These are phyloP conservation scores for Tetrapyrgos nigripes DNA, from an alignment of 1,284 basidiomycete species.

Conservation along the genomic window DNA sequence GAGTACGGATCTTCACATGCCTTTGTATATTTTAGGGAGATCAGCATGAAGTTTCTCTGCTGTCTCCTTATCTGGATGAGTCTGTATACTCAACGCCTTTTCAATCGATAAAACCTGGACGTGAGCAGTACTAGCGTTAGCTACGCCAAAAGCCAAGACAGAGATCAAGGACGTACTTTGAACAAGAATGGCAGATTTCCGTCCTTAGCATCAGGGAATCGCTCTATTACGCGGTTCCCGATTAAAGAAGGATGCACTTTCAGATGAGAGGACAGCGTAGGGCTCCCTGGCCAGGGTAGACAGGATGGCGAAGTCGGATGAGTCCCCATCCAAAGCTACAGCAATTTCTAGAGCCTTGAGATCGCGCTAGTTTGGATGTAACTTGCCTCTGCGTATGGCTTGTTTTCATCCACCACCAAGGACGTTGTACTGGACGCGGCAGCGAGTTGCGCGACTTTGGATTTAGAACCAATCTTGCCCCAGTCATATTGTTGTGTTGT, in stretches of 20 bases:
- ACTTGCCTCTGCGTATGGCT: slow-evolving; percentile 64
- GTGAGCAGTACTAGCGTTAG: neutral
- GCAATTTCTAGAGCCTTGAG: neutral
- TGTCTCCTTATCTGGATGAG: slow-evolving; percentile 93
- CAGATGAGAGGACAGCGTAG: slow-evolving; percentile 68
- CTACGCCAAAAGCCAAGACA: neutral
- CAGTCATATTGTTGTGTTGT: slow-evolving; percentile 79
- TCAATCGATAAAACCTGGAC: slow-evolving; percentile 82
- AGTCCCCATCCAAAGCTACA: slow-evolving; percentile 98
- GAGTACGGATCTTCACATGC: slow-evolving; percentile 50
- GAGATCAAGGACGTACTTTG: slow-evolving; percentile 53
- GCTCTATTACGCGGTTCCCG: slow-evolving; percentile 61
- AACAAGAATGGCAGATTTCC: slow-evolving; percentile 92
- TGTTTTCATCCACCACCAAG: slow-evolving; percentile 50
- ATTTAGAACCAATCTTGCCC: slow-evolving; percentile 68
- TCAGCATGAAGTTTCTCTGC: slow-evolving; percentile 80
- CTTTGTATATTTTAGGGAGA: slow-evolving; percentile 90
- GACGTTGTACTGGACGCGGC: slow-evolving; percentile 39
- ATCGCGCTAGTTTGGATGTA: neutral
- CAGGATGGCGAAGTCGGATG: slow-evolving; percentile 89
- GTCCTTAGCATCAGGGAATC: slow-evolving; percentile 64
- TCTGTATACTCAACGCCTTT: slow-evolving; percentile 96
- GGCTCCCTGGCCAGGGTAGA: slow-evolving; percentile 48
- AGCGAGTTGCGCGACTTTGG: slow-evolving; percentile 66
- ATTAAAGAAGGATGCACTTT: slow-evolving; percentile 72